Percentiles rank a stretch among this genome's conserved stretches.
Evolutionary conservation across 768 basidiomycete species (phyloP).

Genomic region (Amanita molliuscula): DNA sequence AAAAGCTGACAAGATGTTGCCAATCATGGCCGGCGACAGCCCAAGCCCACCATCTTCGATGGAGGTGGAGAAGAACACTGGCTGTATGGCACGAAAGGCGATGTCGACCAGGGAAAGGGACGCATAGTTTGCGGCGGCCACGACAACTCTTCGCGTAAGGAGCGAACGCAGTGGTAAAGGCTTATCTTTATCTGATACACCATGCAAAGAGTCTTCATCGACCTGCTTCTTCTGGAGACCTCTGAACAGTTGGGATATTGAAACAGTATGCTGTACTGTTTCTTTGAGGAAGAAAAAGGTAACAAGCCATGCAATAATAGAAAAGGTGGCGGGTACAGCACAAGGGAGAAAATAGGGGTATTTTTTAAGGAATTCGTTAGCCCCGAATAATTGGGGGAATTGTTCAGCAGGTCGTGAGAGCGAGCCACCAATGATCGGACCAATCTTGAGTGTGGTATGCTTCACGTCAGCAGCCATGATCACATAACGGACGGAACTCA

Average conservation of each 20-base stretch:
- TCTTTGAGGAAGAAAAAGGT: constrained; percentile 48
- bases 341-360: constrained; percentile 66
- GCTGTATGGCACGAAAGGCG: constrained; percentile 52
- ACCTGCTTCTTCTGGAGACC: constrained; percentile 8
- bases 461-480: background rate
- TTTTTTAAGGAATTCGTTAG: constrained; percentile 35
- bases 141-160: constrained; percentile 42
- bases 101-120: constrained; percentile 59
- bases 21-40: constrained; percentile 54
- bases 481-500: constrained; percentile 13
- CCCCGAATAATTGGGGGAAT: constrained; percentile 39
- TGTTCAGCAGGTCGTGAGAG: constrained; percentile 45
- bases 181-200: constrained; percentile 15
- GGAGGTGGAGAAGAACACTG: constrained; percentile 67
- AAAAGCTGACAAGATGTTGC: constrained; percentile 48
- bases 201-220: background rate
- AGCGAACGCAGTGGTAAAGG: constrained; percentile 42
- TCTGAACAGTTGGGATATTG: constrained; percentile 14
- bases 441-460: constrained; percentile 18
- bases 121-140: constrained; percentile 58
- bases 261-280: constrained; percentile 18
- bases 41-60: constrained; percentile 60
- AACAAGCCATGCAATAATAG: constrained; percentile 41
- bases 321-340: constrained; percentile 53
- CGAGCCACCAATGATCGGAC: constrained; percentile 49